Conservation (phyloP, 108 stramenopile species). For the Aurantiochytrium sp. region DNA sequence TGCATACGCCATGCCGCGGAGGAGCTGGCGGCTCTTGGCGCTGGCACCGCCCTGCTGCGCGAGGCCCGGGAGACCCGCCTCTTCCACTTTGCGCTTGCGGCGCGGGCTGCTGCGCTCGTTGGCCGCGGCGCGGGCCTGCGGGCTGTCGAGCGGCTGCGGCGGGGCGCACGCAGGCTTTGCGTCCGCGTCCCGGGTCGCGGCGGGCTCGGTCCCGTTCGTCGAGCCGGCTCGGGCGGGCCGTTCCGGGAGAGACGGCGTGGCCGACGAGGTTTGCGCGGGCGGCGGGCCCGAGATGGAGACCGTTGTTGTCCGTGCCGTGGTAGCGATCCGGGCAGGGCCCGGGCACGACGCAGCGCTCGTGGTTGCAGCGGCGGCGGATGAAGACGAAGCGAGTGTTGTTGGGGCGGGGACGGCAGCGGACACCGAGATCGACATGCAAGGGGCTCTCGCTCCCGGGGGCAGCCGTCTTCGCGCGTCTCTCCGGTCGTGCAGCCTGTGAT, state of each 20-base stretch:
- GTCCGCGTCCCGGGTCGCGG: too few relatives aligned
- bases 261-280: too few relatives aligned
- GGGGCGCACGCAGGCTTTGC: background rate
- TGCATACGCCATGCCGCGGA: background rate
- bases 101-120: background rate
- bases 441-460: too few relatives aligned
- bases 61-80: background rate
- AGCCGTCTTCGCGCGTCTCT: too few relatives aligned
- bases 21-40: background rate
- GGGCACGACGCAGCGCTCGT: background rate
- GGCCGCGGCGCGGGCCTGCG: background rate
- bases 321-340: background rate
- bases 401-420: background rate
- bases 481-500: too few relatives aligned
- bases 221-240: too few relatives aligned
- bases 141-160: background rate
- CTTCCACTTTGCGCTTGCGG: background rate
- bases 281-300: too few relatives aligned
- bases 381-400: background rate
- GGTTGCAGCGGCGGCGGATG: background rate
- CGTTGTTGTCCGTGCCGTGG: too few relatives aligned
- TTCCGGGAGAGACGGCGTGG: too few relatives aligned
- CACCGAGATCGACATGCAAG: background rate
- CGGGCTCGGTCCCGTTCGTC: too few relatives aligned
- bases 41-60: background rate